Base-by-base conservation (phyloP, 352 stramenopile genomes). In the Globisporangium acanthophoron region DNA sequence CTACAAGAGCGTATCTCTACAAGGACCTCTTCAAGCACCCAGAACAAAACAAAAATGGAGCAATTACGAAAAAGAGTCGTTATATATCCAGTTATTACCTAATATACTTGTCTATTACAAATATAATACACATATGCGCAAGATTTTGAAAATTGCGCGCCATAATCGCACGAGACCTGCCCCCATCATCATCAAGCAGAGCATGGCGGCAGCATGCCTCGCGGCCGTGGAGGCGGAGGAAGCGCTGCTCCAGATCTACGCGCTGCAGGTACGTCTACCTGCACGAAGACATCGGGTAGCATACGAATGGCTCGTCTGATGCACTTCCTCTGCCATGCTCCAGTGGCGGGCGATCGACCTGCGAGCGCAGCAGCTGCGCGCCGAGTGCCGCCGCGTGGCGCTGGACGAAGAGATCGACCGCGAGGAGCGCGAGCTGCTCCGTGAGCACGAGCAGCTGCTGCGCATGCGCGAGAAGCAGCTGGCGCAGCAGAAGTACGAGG, bases 281-380 rank as follows among this genome's bases (percentile, higher is more conserved):
- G 24, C 24, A 27, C 24, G 24, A 27, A 27, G 24, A 27, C 24
- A 27, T 27, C 24, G 24, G 24, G 24, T 27, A 27, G 24, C 24
- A 27, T 27, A 27, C 31, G 8, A 35, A 8, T 9, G 31, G 7
- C 41, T 11, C 18, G 2, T 57, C 27, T 24, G 8, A 12, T 6
- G 13, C 40, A 15, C 9, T 12, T 21, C 41, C 0, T 27, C 24
- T 27, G 24, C 16, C 41, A 11, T 11, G n/a, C 41, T 6, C 39
- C 53, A 89, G 80, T 90, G 80, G 80, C 64, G 84, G 39, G 54
- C 70, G 21, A 80, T 90, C 24, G 78, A 90, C 27, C 70, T 90
- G 11, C 69, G 71, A 20, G 48, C 65, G 15, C 66, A 87, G 57
- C 69, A 80, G 57, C 64, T 90, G 31, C 72, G 61, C 11, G 88